phyloP scores from a whole-genome alignment of 495 filamentous ascomycete genomes.

The Podospora tetraspora region DNA sequence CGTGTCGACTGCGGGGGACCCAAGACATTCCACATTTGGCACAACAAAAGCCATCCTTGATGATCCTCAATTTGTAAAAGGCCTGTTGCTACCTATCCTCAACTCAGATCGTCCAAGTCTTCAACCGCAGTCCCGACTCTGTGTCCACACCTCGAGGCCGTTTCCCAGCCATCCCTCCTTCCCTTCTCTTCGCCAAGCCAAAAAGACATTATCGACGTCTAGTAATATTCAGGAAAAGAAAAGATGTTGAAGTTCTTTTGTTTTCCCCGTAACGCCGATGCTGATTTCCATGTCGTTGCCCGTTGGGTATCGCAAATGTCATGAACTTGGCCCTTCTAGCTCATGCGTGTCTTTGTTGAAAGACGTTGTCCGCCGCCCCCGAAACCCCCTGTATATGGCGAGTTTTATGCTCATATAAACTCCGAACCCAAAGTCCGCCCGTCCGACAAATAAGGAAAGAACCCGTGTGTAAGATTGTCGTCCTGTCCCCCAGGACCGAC shows the following conservation, averaged over 20 bases:
- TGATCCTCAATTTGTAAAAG: neutral
- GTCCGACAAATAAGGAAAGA: constrained; percentile 7
- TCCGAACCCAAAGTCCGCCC: constrained; percentile 20
- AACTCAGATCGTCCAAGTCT: neutral
- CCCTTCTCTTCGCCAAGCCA: constrained; percentile 27
- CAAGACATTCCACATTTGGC: neutral
- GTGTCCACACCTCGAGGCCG: neutral
- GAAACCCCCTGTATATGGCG: constrained; percentile 20
- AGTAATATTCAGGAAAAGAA: constrained; percentile 33
- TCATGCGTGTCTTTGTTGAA: constrained; percentile 43
- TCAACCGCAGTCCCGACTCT: neutral
- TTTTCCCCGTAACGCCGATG: constrained; percentile 40
- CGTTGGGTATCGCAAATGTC: constrained; percentile 33
- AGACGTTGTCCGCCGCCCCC: constrained; percentile 29
- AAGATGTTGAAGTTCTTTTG: constrained; percentile 46
- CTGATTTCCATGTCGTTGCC: constrained; percentile 32
- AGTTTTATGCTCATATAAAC: constrained; percentile 25
- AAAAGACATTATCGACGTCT: constrained; percentile 32
- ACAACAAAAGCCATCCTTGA: neutral
- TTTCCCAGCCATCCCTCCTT: constrained; percentile 4
- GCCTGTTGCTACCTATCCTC: neutral
- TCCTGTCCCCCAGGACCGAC: neutral
- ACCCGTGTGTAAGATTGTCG: constrained; percentile 11
- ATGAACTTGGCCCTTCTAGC: constrained; percentile 30
- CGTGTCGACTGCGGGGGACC: neutral